Percentiles rank a stretch among this genome's conserved stretches.
Evolutionary conservation across 2,329 filamentous ascomycete genomes (phyloP).

Genomic region (Aspergillus neotritici): DNA sequence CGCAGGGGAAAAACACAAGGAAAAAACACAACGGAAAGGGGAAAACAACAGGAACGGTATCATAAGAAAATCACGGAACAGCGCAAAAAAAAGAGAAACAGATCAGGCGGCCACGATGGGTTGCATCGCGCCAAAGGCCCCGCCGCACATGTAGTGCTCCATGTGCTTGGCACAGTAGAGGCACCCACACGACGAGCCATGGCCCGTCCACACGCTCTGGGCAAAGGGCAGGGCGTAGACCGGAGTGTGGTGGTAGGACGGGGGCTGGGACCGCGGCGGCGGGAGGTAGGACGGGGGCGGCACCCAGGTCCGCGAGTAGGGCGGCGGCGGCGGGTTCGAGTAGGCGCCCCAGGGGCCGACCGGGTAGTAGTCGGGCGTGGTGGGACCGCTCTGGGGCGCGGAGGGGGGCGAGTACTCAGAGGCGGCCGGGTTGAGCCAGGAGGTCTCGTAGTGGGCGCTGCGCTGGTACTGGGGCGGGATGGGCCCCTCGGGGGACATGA

Average conservation of each 20-base stretch:
- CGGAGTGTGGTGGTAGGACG: slow-evolving; percentile 45
- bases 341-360: slow-evolving; percentile 38
- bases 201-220: slow-evolving; percentile 44
- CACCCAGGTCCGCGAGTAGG: slow-evolving; percentile 37
- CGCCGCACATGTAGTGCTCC: slow-evolving; percentile 45
- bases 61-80: slow-evolving; percentile 19
- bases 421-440: slow-evolving; percentile 46
- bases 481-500: slow-evolving; percentile 44
- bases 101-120: slow-evolving; percentile 35
- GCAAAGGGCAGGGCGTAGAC: slow-evolving; percentile 44
- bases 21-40: slow-evolving; percentile 19
- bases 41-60: slow-evolving; percentile 16
- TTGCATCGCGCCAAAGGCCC: slow-evolving; percentile 41
- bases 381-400: slow-evolving; percentile 44
- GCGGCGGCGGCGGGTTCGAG: slow-evolving; percentile 35
- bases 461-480: slow-evolving; percentile 49
- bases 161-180: slow-evolving; percentile 45
- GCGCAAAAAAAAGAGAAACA: slow-evolving; percentile 14
- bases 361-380: slow-evolving; percentile 45
- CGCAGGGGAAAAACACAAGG: slow-evolving; percentile 19
- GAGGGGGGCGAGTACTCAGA: slow-evolving; percentile 50
- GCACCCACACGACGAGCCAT: slow-evolving; percentile 45
- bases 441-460: slow-evolving; percentile 43
- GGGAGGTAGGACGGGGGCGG: slow-evolving; percentile 32
- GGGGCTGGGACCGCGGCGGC: slow-evolving; percentile 40